Evolutionary conservation across 2,329 filamentous ascomycete genomes (phyloP), one percentile per base, ranked within the genome.

Genomic region (Allantophomopsis cytisporea): DNA sequence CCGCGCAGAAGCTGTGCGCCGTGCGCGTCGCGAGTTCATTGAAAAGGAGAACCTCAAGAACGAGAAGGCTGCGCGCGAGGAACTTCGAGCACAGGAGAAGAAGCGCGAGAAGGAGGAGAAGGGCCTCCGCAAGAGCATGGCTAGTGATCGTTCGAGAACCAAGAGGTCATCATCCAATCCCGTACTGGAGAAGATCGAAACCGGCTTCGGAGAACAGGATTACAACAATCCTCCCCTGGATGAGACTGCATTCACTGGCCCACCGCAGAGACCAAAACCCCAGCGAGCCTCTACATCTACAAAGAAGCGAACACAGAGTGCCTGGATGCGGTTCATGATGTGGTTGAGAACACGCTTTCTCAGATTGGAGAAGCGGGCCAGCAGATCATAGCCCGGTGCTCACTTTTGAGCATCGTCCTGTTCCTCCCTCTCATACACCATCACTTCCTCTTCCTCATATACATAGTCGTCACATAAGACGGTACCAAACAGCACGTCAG

Each of bases 261-360:
- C 12, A 15, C 33, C 34, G 10, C 30, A 15, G 13, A 39, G 41
- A 23, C 34, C 17, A 15, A 37, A 30, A n/a, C 30, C 13, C 11
- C 36, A 21, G 28, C 28, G 34, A 31, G 32, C 30, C 6, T 37
- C 30, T 36, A 39, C 35, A 8, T 16, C 21, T 14, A 47, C 52
- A 8, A 80, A 78, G 60, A 66, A 64, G 47, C 74, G 70, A 59
- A 80, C 74, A 1, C 71, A 72, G 44, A 64, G 69, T 44, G 66
- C 73, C 31, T 80, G 75, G 74, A 76, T 70, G 7, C 67, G 66
- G 16, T 78, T 80, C 48, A 63, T 80, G 38, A 62, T 80, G 40
- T 80, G 76, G 76, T 54, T 80, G 18, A 63, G 74, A 43, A 80
- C 75, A n/a, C 64, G 67, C 43, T 57, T 73, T 23, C 55, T 73